phyloP scores from a whole-genome alignment of 176 grass and related monocot genomes.

The Phoenix dactylifera region DNA sequence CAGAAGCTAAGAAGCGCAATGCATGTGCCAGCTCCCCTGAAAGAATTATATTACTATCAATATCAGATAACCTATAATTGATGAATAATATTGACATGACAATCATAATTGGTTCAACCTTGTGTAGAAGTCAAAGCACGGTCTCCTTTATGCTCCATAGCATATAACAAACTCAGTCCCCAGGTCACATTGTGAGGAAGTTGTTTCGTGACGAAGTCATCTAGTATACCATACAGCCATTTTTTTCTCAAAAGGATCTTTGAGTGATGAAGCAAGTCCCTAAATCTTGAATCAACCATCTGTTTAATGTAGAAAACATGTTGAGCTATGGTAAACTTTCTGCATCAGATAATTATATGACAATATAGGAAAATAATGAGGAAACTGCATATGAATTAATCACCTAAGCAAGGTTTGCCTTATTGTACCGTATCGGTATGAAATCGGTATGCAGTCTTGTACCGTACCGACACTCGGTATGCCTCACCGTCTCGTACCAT shows the following conservation, averaged over 20 bases:
- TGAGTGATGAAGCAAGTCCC: conserved; percentile 73
- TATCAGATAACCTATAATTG: too few relatives aligned
- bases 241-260: conserved; percentile 80
- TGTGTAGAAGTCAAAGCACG: conserved; percentile 83
- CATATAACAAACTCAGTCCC: conserved; percentile 95
- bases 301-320: conserved; percentile 24
- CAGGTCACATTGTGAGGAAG: conserved; percentile 98
- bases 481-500: too few relatives aligned
- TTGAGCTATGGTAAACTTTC: too few relatives aligned
- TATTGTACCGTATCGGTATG: too few relatives aligned
- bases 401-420: too few relatives aligned
- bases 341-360: too few relatives aligned
- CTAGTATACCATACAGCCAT: conserved; percentile 93
- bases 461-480: too few relatives aligned
- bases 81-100: too few relatives aligned
- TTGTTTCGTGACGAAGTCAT: conserved; percentile 99
- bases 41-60: neutral
- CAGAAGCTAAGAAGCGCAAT: conserved; percentile 85
- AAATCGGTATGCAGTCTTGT: too few relatives aligned
- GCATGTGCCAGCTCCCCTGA: conserved; percentile 94
- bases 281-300: conserved; percentile 90
- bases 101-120: conserved; percentile 39
- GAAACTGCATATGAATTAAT: too few relatives aligned
- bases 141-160: conserved; percentile 95
- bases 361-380: too few relatives aligned